Evolutionary conservation across 768 basidiomycete genomes (phyloP), one percentile per base, ranked within the genome.

Genomic region (Mrakia hoshinonis): DNA sequence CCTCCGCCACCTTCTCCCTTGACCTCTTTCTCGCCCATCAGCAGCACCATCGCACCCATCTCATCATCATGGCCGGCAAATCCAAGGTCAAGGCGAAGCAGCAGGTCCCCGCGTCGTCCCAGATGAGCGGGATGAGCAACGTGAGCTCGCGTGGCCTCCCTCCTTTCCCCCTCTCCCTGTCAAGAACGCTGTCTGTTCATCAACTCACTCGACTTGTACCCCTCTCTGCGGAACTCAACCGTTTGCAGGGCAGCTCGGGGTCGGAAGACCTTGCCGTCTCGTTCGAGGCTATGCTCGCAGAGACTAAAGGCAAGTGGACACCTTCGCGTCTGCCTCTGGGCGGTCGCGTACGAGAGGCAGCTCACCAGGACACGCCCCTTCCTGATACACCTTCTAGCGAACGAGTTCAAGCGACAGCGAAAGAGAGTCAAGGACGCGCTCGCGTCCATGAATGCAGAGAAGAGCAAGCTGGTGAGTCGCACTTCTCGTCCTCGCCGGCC

Each of bases 371-470:
- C n/a, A 4, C n/a, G 9, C 6, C 11, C 20, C 15, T n/a, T 36
- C 7, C 5, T 24, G 6, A 24, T 6, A n/a, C n/a, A 22, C 2
- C 3, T 10, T 22, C 4, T 22, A 61, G 58, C 58, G 31, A 61
- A 39, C 34, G 58, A 61, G 34, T 61, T 61, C 34, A 6, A 22
- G 36, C 36, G 58, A 36, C 58, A 61, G 36, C 34, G 22, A 36
- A 61, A 61, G 36, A 29, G 58, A 36, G 58, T 61, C 58, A 61
- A 61, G 58, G 58, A 61, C 36, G 58, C 58, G 12, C 34, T 61
- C 11, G 58, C 58, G 10, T 38, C 31, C 15, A 61, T 61, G 58
- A 31, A 61, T 9, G 34, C 31, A 6, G 58, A 61, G 34, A 61
- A 61, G 34, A 11, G 20, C 22, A 36, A 15, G 5, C 58, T 61